These are phyloP conservation scores for Cryptococcus amylolentus DNA, from an alignment of 1,284 basidiomycete species.

Conservation along the genomic window DNA sequence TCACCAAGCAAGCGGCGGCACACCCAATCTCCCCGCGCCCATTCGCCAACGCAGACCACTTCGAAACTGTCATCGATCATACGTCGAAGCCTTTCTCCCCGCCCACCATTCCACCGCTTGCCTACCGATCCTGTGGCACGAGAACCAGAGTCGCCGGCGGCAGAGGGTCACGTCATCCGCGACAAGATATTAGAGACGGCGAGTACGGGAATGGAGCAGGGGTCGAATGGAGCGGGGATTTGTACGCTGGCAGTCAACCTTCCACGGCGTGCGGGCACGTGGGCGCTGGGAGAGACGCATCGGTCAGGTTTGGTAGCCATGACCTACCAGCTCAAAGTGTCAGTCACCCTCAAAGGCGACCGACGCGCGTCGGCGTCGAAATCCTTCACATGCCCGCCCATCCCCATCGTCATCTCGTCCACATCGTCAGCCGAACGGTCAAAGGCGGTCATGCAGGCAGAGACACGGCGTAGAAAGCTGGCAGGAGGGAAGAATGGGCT, in stretches of 20 bases:
- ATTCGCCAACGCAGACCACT: slow-evolving; percentile 4
- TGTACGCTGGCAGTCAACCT: slow-evolving; percentile 16
- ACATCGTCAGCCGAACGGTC: slow-evolving; percentile 20
- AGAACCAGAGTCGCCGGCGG: neutral
- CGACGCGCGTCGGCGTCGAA: slow-evolving; percentile 13
- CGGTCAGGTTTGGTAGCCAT: slow-evolving; percentile 26
- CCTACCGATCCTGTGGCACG: slow-evolving; percentile 4
- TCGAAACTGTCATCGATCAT: slow-evolving; percentile 19
- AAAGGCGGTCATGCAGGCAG: slow-evolving; percentile 12
- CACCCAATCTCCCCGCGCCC: neutral
- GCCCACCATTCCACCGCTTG: slow-evolving; percentile 8
- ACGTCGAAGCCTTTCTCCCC: slow-evolving; percentile 16
- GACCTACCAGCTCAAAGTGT: slow-evolving; percentile 28
- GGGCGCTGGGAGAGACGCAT: slow-evolving; percentile 39
- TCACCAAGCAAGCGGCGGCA: slow-evolving; percentile 4
- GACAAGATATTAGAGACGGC: slow-evolving; percentile 20
- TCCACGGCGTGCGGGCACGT: slow-evolving; percentile 27
- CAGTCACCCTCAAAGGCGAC: slow-evolving; percentile 24
- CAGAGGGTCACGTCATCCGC: slow-evolving; percentile 4
- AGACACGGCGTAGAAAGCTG: slow-evolving; percentile 7
- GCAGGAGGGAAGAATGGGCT: slow-evolving; percentile 11
- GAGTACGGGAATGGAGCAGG: slow-evolving; percentile 11
- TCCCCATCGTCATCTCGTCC: slow-evolving; percentile 27
- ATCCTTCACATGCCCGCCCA: slow-evolving; percentile 18
- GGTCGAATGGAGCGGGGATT: slow-evolving; percentile 14